Conservation (phyloP, 108 stramenopile species). For the Nitzschia palea region DNA sequence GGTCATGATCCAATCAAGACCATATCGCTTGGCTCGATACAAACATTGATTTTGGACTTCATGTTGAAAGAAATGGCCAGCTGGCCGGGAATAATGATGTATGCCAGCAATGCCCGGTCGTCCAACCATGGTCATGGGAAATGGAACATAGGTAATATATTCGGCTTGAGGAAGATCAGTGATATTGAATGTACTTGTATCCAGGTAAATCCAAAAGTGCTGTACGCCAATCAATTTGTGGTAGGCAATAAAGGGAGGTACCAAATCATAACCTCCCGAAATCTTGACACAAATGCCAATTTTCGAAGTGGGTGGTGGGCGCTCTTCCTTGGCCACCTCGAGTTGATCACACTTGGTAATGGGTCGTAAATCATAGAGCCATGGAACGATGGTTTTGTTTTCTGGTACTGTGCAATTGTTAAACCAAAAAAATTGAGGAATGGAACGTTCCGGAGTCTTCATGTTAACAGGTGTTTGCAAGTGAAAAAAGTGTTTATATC, state of each 20-base stretch:
- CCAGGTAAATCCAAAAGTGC: slow-evolving; percentile 30
- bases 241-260: slow-evolving; percentile 39
- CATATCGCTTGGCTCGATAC: slow-evolving; percentile 13
- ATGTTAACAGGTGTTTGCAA: too few species aligned
- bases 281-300: not conserved
- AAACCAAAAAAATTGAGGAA: too few species aligned
- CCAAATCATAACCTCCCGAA: not conserved
- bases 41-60: slow-evolving; percentile 10
- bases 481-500: too few species aligned
- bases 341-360: too few species aligned
- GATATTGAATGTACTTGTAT: not conserved
- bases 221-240: slow-evolving; percentile 38
- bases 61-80: slow-evolving; percentile 7
- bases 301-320: too few species aligned
- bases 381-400: too few species aligned
- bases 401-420: too few species aligned
- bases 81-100: not conserved
- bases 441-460: too few species aligned
- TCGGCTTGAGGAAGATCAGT: not conserved
- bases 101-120: not conserved
- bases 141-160: slow-evolving; percentile 30
- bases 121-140: slow-evolving; percentile 6
- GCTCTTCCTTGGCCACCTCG: too few species aligned
- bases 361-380: too few species aligned
- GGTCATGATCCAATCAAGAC: slow-evolving; percentile 24